Base-by-base conservation (phyloP, 169 alveolate species). In the Eimeria maxima region DNA sequence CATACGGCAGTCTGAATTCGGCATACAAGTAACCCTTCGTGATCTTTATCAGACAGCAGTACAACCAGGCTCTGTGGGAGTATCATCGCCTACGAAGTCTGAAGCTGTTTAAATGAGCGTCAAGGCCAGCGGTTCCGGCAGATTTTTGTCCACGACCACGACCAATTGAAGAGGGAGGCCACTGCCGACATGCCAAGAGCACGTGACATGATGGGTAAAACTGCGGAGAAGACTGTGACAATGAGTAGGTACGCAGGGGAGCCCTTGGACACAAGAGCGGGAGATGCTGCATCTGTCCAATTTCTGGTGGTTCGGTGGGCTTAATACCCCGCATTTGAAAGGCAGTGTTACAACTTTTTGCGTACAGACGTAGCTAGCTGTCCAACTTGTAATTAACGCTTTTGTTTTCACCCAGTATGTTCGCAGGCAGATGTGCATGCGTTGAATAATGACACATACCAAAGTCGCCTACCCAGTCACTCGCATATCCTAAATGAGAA, bases 1-100 rank as follows among this genome's bases (percentile, higher is more conserved):
- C 78, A 84, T 44, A 38, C 74, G 78, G 93, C 78, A 53, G 55
- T 50, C 69, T 47, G 93, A 84, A 18, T 57, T 84, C 22, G 78
- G 20, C 65, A 53, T 84, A 33, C 50, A 55, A 27, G 78, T 84
- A 24, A 55, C 78, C 10, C 93, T 84, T 53, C 76, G 74, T 29
- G 93, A 84, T 57, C 93, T 84, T 29, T 60, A 33, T 53, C 78
- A 84, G 69, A 57, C 93, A 29, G 24, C 93, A 50, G 18, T 27
- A 80, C 29, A 53, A 22, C 63, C 38, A 2, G 45, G 45, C 78
- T 42, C 13, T 27, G 42, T 1, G 45, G 45, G 24, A 8, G 47
- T 67, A 1, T 10, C 18, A 27, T 67, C 42, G 78, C 78, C 42
- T 67, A 16, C 6, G 78, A 67, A 67, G 8, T 27, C 45, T 67